phyloP scores from a whole-genome alignment of 1,284 basidiomycete species.

The Boletellus dicymbophilus region DNA sequence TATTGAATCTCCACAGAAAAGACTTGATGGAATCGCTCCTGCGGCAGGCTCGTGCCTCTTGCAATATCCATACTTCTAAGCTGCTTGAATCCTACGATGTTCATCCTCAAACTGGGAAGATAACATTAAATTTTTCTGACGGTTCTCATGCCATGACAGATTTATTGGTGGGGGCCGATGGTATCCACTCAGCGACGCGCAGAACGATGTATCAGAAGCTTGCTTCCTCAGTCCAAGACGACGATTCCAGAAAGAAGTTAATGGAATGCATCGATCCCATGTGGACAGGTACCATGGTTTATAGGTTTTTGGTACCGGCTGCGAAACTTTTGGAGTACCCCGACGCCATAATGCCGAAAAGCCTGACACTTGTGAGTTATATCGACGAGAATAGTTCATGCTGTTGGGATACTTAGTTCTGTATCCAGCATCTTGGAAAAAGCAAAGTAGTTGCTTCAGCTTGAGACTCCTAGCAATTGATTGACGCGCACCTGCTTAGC shows the following conservation, averaged over 20 bases:
- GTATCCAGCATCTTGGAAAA: constrained; percentile 44
- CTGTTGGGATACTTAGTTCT: not conserved
- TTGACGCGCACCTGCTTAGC: constrained; percentile 25
- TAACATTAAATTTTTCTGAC: constrained; percentile 34
- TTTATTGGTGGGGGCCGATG: constrained; percentile 36
- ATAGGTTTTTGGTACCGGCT: constrained; percentile 18
- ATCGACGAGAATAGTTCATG: not conserved
- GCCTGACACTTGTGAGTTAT: constrained; percentile 36
- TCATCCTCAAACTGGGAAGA: constrained; percentile 7
- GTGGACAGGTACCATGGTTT: constrained; percentile 23
- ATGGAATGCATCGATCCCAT: constrained; percentile 15
- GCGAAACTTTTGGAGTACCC: constrained; percentile 26
- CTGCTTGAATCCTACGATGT: constrained; percentile 28
- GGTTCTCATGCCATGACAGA: constrained; percentile 34
- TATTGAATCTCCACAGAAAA: constrained; percentile 32
- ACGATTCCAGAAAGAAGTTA: constrained; percentile 4
- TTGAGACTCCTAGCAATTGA: not conserved
- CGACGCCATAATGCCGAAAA: constrained; percentile 35
- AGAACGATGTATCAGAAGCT: constrained; percentile 18
- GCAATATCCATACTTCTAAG: constrained; percentile 33
- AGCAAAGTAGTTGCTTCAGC: constrained; percentile 35
- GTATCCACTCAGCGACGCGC: constrained; percentile 24
- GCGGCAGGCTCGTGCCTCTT: constrained; percentile 27
- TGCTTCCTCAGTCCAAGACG: constrained; percentile 6
- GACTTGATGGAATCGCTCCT: constrained; percentile 35